Percentiles rank a stretch among this genome's conserved stretches.
These are phyloP conservation scores for Venturia asperata DNA, from an alignment of 2,329 filamentous ascomycete genomes.

Conservation along the genomic window DNA sequence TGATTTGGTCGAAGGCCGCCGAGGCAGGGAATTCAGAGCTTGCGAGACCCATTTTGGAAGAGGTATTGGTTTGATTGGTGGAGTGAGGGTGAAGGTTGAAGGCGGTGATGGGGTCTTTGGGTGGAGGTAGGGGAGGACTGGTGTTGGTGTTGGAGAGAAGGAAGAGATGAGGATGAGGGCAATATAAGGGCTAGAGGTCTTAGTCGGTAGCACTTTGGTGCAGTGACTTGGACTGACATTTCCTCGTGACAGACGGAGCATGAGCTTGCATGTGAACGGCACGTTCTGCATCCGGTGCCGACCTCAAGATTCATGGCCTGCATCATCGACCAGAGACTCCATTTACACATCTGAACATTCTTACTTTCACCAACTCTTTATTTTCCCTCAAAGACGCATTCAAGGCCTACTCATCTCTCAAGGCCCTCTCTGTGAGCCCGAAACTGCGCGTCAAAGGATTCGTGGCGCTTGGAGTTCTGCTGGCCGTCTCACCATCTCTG, in stretches of 20 bases:
- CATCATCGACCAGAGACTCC: not conserved
- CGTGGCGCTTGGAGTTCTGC: not conserved
- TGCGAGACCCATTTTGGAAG: conserved; percentile 19
- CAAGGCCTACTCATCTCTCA: not conserved
- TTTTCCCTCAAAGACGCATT: not conserved
- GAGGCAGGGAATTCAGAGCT: conserved; percentile 71
- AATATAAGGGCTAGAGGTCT: conserved; percentile 10
- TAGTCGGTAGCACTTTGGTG: conserved; percentile 7
- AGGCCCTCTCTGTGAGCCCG: not conserved
- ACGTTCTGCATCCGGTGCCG: not conserved
- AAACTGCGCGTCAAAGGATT: not conserved
- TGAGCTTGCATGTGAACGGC: conserved; percentile 12
- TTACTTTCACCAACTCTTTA: not conserved
- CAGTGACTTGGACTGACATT: not conserved
- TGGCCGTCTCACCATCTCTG: not conserved
- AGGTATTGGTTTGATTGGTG: not conserved
- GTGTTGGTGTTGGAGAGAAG: not conserved
- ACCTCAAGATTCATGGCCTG: not conserved
- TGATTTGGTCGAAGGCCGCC: conserved; percentile 83
- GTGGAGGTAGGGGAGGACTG: not conserved
- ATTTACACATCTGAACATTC: not conserved
- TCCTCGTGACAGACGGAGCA: conserved; percentile 7
- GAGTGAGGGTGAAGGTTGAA: not conserved
- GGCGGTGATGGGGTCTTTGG: not conserved
- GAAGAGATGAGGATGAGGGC: not conserved